Evolutionary conservation across 192 early-diverging fungal genomes (phyloP), one percentile per base, ranked within the genome.

Genomic region (Funneliformis mosseae): DNA sequence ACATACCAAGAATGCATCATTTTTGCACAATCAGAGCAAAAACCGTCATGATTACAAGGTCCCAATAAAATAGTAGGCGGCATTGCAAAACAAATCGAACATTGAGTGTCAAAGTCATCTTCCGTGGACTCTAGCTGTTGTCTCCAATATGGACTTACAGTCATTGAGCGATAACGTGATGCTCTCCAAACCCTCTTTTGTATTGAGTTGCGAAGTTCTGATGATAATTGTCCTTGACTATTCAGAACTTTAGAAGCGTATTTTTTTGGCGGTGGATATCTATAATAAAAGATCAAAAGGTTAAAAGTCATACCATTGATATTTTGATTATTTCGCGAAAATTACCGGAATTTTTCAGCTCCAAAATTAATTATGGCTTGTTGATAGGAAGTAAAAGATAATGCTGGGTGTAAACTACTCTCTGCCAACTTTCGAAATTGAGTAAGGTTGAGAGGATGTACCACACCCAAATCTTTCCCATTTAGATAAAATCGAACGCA

Each of bases 361-460:
- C 95, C 95, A 90, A 96, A 94, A n/a, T 86, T 85, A 45, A 95
- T 81, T 38, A 84, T 75, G 5, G 91, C 91, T 14, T 90, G 91
- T 77, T 96, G 93, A 59, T 90, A 88, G 1, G 90, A 90, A 6
- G 95, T 92, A 23, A 96, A 85, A 6, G 92, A 94, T 18, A 92
- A 83, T 8, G 95, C 94, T 5, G 95, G 95, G 76, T 87, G 95
- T 82, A 86, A 81, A 21, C 89, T 88, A 9, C 69, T 77, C 78
- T 71, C 73, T 9, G 82, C 85, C n/a, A 83, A 82, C 28, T 81
- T 68, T 23, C 69, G 60, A 38, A 88, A 87, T 27, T 81, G 80
- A 8, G 83, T 80, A n/a, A 50, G 71, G 3, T 48, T 79, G 21
- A 88, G 78, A 16, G 85, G 81, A 9, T 80, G 71, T 0, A 90